Evolutionary conservation across 2,329 filamentous ascomycete species (phyloP).

Genomic region (Orbilia javanica): DNA sequence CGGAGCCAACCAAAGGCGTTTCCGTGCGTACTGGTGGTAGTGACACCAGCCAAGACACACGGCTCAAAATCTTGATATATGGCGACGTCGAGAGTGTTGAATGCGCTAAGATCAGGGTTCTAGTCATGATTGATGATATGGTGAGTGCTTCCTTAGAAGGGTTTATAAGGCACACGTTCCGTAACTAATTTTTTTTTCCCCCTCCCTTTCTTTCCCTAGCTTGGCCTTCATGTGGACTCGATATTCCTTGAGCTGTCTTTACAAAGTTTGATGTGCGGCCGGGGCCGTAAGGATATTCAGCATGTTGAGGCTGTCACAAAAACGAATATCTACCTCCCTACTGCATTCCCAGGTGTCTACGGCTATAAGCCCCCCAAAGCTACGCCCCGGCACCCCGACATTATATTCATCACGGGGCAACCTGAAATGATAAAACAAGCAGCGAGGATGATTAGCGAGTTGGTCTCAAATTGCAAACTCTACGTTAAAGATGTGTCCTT

Average conservation of each 20-base stretch:
- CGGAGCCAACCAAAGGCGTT: constrained; percentile 66
- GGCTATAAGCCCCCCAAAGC: constrained; percentile 88
- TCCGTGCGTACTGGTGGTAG: constrained; percentile 80
- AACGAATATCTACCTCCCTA: constrained; percentile 97
- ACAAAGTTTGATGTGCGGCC: constrained; percentile 91
- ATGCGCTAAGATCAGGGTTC: constrained; percentile 93
- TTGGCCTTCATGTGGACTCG: constrained; percentile 80
- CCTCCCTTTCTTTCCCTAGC: no score
- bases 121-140: constrained; percentile 90
- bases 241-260: constrained; percentile 86
- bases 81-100: constrained; percentile 95
- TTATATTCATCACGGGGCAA: constrained; percentile 96
- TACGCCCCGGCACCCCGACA: constrained; percentile 82
- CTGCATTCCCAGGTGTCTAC: constrained; percentile 90
- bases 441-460: constrained; percentile 89
- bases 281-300: constrained; percentile 97
- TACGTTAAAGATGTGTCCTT: constrained; percentile 94
- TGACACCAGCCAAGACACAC: constrained; percentile 84
- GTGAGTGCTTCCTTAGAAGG: constrained; percentile 42
- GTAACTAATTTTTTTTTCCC: constrained; percentile 12
- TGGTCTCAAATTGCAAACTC: constrained; percentile 71
- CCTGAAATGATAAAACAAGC: constrained; percentile 86
- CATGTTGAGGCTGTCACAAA: constrained; percentile 94
- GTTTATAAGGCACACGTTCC: constrained; percentile 58
- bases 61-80: constrained; percentile 92